Evolutionary conservation across 176 grass and related monocot species (phyloP), one percentile per base, ranked within the genome.

Genomic region (Cymbopogon citratus): DNA sequence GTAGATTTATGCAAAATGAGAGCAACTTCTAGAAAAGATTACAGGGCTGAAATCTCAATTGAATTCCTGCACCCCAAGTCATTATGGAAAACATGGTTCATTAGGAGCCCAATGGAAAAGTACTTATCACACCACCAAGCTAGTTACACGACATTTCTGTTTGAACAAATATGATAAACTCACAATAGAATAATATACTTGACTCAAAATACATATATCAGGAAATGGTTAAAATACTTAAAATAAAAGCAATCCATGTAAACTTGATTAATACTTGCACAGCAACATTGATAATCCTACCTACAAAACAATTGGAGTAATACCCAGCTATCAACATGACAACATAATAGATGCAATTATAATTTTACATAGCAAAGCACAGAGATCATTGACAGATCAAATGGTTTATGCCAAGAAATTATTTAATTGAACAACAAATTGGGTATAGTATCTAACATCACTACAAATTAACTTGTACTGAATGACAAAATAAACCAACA

Each of bases 11-110:
- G 0, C 9, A 68, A 79, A 60, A 51, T 8, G 38, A 90, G 2
- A 38, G 18, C 28, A 74, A 31, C 44, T 28, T 87, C 39, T 33
- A 80, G 13, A 89, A 82, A 81, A 74, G 6, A 84, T 23, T 34
- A 75, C 26, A 28, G 24, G 1, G 24, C 69, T 18, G 3, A 48
- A 73, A 29, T 73, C 69, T 48, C 41, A 29, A 73, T 27, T 1
- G 4, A 25, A 72, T 27, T 72, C 24, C 24, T 45, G 66, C 12
- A 21, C 16, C 43, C 19, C 19, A 5, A 51, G 31, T 80, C 39
- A 35, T 31, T 21, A 68, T 74, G 62, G 3, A 36, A 44, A 67
- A 29, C 26, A 83, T 72, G 18, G 61, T 69, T 61, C 27, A 63
- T 49, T 63, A 7, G 0, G 21, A 45, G 23, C 19, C 28, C 39